These are phyloP conservation scores for Aphanomyces euteiches DNA, from an alignment of 352 stramenopile genomes.

Conservation along the genomic window DNA sequence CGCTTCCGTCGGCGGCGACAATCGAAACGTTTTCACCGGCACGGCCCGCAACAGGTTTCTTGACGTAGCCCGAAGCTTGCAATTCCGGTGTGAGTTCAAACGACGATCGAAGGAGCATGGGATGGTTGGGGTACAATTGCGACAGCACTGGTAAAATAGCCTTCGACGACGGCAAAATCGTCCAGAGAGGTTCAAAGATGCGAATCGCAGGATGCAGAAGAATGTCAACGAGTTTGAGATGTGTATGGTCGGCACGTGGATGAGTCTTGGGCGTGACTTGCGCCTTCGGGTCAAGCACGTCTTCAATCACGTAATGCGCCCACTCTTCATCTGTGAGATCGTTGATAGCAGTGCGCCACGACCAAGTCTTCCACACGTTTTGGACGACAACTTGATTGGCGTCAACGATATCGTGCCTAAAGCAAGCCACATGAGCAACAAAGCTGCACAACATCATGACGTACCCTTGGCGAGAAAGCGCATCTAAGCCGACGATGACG, in stretches of 20 bases:
- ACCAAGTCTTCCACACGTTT: constrained; percentile 25
- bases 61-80: constrained; percentile 2
- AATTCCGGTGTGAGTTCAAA: constrained; percentile 21
- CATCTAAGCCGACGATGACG: constrained; percentile 4
- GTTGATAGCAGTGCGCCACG: constrained; percentile 22
- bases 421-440: not conserved
- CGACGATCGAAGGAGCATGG: constrained; percentile 13
- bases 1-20: not conserved
- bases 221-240: constrained; percentile 3
- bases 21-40: constrained; percentile 13
- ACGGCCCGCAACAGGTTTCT: constrained; percentile 11
- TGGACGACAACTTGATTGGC: not conserved
- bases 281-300: constrained; percentile 11
- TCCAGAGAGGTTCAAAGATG: constrained; percentile 26
- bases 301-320: not conserved
- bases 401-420: constrained; percentile 7
- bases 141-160: constrained; percentile 13
- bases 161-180: constrained; percentile 7
- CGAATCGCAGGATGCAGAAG: constrained; percentile 4
- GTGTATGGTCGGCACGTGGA: not conserved
- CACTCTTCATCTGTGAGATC: constrained; percentile 17
- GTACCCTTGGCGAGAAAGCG: not conserved
- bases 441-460: not conserved
- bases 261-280: constrained; percentile 4
- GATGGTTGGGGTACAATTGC: constrained; percentile 14